Conservation (phyloP, 2,329 filamentous ascomycete species). For the Phaeoacremonium minimum region DNA sequence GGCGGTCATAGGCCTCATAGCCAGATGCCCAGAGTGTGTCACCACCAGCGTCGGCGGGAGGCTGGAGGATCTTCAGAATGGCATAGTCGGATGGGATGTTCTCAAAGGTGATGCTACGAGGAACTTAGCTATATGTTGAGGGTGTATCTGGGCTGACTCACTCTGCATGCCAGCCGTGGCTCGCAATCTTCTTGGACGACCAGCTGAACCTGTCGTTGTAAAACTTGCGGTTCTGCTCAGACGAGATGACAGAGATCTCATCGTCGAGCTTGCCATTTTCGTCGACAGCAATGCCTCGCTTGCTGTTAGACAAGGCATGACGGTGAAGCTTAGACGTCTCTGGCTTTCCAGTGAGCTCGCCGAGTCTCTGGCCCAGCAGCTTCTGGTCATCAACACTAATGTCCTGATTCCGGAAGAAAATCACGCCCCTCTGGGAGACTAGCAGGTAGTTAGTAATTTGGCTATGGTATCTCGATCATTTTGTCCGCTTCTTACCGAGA, state of each 20-base stretch:
- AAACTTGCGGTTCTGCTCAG: slow-evolving; percentile 30
- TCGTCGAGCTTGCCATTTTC: slow-evolving; percentile 40
- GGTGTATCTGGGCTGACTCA: slow-evolving; percentile 12
- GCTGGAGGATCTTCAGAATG: slow-evolving; percentile 35
- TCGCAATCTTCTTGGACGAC: slow-evolving; percentile 21
- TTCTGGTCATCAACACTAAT: slow-evolving; percentile 47
- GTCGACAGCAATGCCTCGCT: slow-evolving; percentile 34
- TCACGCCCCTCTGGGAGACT: slow-evolving; percentile 48
- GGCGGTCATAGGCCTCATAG: slow-evolving; percentile 35
- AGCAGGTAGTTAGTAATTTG: not conserved
- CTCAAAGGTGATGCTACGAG: slow-evolving; percentile 36
- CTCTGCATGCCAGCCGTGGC: slow-evolving; percentile 40
- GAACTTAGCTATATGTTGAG: too few species aligned
- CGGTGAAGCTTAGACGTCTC: slow-evolving; percentile 37
- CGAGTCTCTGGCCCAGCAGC: slow-evolving; percentile 41
- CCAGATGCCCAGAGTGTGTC: slow-evolving; percentile 38
- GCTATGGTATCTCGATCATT: not conserved
- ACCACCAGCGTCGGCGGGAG: slow-evolving; percentile 35
- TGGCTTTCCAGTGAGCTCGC: slow-evolving; percentile 40
- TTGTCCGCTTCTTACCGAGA: slow-evolving; percentile 16
- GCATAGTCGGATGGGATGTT: slow-evolving; percentile 40
- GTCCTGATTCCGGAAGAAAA: slow-evolving; percentile 49
- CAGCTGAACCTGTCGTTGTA: slow-evolving; percentile 26
- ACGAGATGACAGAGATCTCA: slow-evolving; percentile 44
- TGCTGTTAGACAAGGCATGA: slow-evolving; percentile 42